phyloP scores from a whole-genome alignment of 495 filamentous ascomycete genomes.

The Tuber melanosporum region DNA sequence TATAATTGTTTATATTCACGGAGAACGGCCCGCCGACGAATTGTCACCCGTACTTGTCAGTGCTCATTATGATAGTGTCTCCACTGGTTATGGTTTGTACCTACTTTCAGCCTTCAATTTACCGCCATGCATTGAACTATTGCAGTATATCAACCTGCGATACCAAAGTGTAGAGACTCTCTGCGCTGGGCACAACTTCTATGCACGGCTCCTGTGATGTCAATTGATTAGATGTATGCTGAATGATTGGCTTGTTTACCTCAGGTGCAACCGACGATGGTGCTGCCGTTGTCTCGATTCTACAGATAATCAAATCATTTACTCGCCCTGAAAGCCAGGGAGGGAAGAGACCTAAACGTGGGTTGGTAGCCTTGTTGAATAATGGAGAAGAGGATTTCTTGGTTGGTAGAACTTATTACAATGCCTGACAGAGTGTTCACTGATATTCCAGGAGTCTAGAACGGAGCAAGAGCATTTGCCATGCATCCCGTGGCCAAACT shows the following conservation, averaged over 20 bases:
- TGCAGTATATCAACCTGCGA: not conserved
- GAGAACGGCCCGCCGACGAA: slow-evolving; percentile 65
- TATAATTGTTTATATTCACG: slow-evolving; percentile 83
- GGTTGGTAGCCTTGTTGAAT: slow-evolving; percentile 81
- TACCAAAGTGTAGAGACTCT: not conserved
- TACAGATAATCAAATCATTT: slow-evolving; percentile 88
- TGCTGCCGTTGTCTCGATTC: slow-evolving; percentile 73
- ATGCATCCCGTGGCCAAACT: slow-evolving; percentile 63
- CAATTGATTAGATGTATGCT: not conserved
- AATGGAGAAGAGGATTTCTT: slow-evolving; percentile 94
- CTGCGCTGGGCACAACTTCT: not conserved
- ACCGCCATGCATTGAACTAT: not conserved
- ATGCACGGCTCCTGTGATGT: not conserved
- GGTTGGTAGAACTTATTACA: slow-evolving; percentile 15
- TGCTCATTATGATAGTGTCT: slow-evolving; percentile 92
- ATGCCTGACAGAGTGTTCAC: not conserved
- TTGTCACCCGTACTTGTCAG: slow-evolving; percentile 64
- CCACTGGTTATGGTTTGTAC: slow-evolving; percentile 58
- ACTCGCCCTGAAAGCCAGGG: slow-evolving; percentile 49
- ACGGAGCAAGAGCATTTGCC: slow-evolving; percentile 80
- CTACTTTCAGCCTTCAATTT: not conserved
- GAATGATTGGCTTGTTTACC: slow-evolving; percentile 3
- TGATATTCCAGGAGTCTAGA: slow-evolving; percentile 41
- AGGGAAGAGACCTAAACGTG: slow-evolving; percentile 68
- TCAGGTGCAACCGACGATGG: slow-evolving; percentile 88